phyloP scores from a whole-genome alignment of 2,329 filamentous ascomycete species.

The Aureobasidium lini region DNA sequence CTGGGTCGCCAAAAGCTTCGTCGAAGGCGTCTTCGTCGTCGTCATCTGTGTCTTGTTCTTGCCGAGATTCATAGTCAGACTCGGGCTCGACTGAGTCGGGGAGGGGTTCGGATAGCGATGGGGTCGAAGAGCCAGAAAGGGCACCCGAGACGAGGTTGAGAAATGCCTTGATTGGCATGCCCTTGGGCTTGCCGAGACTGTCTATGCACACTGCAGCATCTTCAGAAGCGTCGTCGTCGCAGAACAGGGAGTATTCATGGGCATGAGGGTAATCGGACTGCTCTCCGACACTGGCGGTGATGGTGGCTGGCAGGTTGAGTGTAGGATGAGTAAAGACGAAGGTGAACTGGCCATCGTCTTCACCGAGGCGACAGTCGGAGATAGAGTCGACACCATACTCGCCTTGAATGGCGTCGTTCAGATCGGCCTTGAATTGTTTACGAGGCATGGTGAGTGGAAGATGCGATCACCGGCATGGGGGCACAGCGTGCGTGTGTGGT shows the following conservation, averaged over 20 bases:
- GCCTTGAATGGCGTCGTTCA: conserved; percentile 29
- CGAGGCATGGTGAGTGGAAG: conserved; percentile 49
- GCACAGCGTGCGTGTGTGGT: background rate
- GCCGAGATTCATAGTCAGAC: conserved; percentile 21
- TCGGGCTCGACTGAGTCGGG: conserved; percentile 31
- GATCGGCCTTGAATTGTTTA: conserved; percentile 57
- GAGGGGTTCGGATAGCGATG: conserved; percentile 20
- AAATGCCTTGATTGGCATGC: conserved; percentile 42
- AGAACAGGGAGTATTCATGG: conserved; percentile 53
- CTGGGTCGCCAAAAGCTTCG: conserved; percentile 16
- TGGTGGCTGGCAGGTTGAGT: conserved; percentile 2
- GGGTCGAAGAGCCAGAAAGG: conserved; percentile 30
- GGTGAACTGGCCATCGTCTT: conserved; percentile 64
- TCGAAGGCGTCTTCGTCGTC: conserved; percentile 32
- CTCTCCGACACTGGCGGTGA: conserved; percentile 33
- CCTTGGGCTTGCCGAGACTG: conserved; percentile 35
- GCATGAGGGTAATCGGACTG: conserved; percentile 52
- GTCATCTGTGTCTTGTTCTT: conserved; percentile 19
- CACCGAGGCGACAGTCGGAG: conserved; percentile 49
- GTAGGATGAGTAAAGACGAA: conserved; percentile 46
- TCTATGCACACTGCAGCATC: conserved; percentile 38
- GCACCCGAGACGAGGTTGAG: conserved; percentile 39
- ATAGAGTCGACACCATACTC: conserved; percentile 38
- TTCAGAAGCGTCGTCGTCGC: conserved; percentile 40
- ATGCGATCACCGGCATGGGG: background rate